Evolutionary conservation across 495 filamentous ascomycete genomes (phyloP), one percentile per base, ranked within the genome.

Genomic region (Daldinia caldariorum): DNA sequence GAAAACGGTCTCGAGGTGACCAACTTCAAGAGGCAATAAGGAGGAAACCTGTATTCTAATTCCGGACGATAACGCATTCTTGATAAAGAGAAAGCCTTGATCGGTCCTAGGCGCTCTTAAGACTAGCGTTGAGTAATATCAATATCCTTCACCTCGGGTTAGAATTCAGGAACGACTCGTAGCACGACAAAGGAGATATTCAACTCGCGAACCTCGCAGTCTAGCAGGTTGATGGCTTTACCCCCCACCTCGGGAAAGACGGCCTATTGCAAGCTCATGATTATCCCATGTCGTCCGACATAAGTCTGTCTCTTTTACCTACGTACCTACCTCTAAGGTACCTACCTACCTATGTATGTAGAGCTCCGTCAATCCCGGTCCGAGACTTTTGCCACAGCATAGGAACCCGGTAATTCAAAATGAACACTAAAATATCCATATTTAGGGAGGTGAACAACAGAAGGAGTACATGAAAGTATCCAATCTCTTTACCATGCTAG

Each of bases 41-140:
- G 38, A 41, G 61, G 39, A 69, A 73, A 63, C 66, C 61, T 61
- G 64, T 67, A 61, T 71, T 67, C 55, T 57, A 32, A 38, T 72
- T 56, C 64, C 60, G 61, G 63, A 67, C 61, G 64, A 72, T 65
- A 69, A 69, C 58, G 58, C 41, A 53, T 69, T 49, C 56, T 61
- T 68, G 69, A 68, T 72, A 72, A 61, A 68, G 64, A 58, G 69
- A 67, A 67, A 65, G 64, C 50, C 64, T 72, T 56, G 69, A 72
- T 68, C 64, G 64, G 66, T 72, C 49, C 22, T 32, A 16, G 57
- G 64, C 37, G 49, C 32, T 55, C n/a, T 56, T 16, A 49, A 26
- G 20, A 18, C 47, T 59, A 54, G 61, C 57, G 67, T 61, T 58
- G 50, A 45, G 31, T 64, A 55, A 63, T 65, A 29, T 68, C 55